Base-by-base conservation (phyloP, 75 land plant genomes). In the Selaginella tamariscina region DNA sequence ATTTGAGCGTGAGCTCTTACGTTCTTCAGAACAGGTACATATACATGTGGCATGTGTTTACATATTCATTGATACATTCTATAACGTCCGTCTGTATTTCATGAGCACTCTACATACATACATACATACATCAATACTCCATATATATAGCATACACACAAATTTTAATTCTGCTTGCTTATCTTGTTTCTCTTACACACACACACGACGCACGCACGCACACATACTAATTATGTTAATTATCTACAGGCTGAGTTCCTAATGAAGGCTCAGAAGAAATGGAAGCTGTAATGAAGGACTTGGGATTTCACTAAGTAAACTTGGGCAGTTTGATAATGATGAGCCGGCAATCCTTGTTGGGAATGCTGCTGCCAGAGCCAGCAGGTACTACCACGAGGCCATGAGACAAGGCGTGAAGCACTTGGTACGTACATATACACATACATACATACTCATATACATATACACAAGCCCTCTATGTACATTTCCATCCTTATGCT, bases 211-310 rank as follows among this genome's bases (percentile, higher is more conserved):
- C 20, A 49, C 54, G 54, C 11, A 11, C 11, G 54, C 20, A 21
- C 5, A 23, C 8, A 59, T 23, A 5, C 8, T n/a, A 21, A 59
- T 21, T 59, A n/a, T 21, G 62, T 5, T n/a, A 20, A 9, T 23
- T 59, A 5, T 21, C 8, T 59, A 62, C 79, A 91, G 97, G 97
- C 97, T 30, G 97, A 91, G 79, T 65, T 79, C 28, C 79, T 89
- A 72, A 86, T 86, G 11, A 91, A 88, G 74, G 89, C 89, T 32
- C 94, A 91, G 65, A 89, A 88, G 65, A 88, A 91, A 78, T 86
- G 71, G 87, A 94, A 29, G 86, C 85, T 70, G 87, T 86, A 39
- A 88, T 88, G 87, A 94, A 94, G 49, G 95, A 91, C 33, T 91
- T 74, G 97, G 97, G 23, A 67, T 91, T 63, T 82, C 93, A 9